A percentile compares a stretch with the other conserved stretches of the same genome.
phyloP scores from a whole-genome alignment of 495 filamentous ascomycete genomes.

The Neurospora discreta region DNA sequence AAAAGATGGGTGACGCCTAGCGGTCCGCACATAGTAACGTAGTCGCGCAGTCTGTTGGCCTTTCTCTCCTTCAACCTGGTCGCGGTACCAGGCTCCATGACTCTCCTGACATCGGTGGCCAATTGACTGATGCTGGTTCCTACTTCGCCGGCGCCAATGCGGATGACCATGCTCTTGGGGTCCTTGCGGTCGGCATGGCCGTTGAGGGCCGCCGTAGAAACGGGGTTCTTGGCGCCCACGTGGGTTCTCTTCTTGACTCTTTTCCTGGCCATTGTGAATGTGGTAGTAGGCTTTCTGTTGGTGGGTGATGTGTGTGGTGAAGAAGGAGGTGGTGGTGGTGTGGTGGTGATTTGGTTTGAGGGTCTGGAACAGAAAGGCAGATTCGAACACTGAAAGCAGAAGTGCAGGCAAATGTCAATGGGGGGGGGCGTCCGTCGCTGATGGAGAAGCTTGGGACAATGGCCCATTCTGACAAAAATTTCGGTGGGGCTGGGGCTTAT shows the following conservation, averaged over 20 bases:
- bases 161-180: constrained; percentile 97
- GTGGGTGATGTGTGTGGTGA: not conserved
- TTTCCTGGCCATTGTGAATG: constrained; percentile 60
- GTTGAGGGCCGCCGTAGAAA: constrained; percentile 19
- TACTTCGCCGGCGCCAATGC: constrained; percentile 88
- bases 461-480: constrained; percentile 8
- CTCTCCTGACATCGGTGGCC: constrained; percentile 77
- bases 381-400: not conserved
- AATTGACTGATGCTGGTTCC: constrained; percentile 85
- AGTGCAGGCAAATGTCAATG: constrained; percentile 1
- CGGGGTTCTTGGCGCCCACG: constrained; percentile 53
- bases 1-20: constrained; percentile 89
- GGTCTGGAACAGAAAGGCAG: not conserved
- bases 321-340: not conserved
- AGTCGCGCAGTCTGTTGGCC: constrained; percentile 84
- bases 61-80: constrained; percentile 78
- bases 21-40: constrained; percentile 89
- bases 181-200: constrained; percentile 40
- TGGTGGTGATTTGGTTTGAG: not conserved
- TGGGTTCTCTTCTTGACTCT: constrained; percentile 88
- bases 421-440: not conserved
- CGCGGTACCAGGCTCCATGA: constrained; percentile 95
- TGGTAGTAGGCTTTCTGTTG: not conserved
- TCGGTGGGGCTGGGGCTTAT: constrained; percentile 22
- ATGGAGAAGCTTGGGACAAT: not conserved